Percentiles rank a stretch among this genome's conserved stretches.
Evolutionary conservation across 1,284 basidiomycete species (phyloP).

Genomic region (Moesziomyces sp.): DNA sequence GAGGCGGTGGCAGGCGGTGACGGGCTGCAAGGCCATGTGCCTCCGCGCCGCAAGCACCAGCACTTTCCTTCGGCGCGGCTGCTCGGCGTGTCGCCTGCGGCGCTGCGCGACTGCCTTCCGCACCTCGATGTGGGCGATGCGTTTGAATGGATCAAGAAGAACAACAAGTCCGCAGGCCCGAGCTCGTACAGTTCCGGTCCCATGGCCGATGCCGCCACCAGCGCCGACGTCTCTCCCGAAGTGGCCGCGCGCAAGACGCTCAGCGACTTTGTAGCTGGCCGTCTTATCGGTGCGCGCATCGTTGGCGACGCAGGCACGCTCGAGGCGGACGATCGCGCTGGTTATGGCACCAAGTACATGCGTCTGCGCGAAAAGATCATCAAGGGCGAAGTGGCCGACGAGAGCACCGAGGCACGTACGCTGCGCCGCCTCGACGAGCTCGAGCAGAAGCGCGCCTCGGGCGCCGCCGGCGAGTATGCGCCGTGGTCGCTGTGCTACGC

Average conservation of each 20-base stretch:
- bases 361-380: slow-evolving; percentile 28
- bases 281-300: slow-evolving; percentile 44
- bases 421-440: slow-evolving; percentile 40
- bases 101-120: slow-evolving; percentile 81
- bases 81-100: slow-evolving; percentile 75
- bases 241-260: slow-evolving; percentile 43
- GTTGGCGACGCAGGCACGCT: slow-evolving; percentile 8
- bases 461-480: slow-evolving; percentile 33
- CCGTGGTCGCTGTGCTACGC: slow-evolving; percentile 64
- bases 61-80: slow-evolving; percentile 69
- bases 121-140: slow-evolving; percentile 87
- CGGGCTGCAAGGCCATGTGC: slow-evolving; percentile 33
- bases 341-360: slow-evolving; percentile 53
- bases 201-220: slow-evolving; percentile 32
- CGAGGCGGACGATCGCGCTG: slow-evolving; percentile 25
- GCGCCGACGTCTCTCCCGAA: slow-evolving; percentile 7
- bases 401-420: slow-evolving; percentile 18
- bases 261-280: slow-evolving; percentile 50
- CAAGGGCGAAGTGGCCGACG: slow-evolving; percentile 34
- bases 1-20: slow-evolving; percentile 5
- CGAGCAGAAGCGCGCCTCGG: slow-evolving; percentile 22
- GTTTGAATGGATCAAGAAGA: slow-evolving; percentile 73
- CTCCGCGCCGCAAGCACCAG: slow-evolving; percentile 41
- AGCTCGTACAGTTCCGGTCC: slow-evolving; percentile 61
- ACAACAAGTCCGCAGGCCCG: slow-evolving; percentile 66